phyloP scores from a whole-genome alignment of 352 stramenopile genomes.

The Pythium pectinolyticum region DNA sequence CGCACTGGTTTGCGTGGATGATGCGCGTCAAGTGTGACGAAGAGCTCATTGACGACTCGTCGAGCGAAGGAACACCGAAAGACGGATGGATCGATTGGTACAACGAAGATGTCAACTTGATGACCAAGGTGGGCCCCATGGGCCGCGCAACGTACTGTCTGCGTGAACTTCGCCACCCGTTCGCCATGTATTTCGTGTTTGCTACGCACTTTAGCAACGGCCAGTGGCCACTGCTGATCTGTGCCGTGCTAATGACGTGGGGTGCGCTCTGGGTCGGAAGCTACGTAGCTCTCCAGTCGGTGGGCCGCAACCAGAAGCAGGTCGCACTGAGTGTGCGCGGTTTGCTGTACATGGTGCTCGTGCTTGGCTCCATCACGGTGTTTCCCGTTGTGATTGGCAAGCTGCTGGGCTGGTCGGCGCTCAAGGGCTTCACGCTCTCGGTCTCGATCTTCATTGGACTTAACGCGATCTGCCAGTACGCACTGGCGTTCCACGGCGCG shows the following conservation, averaged over 20 bases:
- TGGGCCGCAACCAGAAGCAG: constrained; percentile 62
- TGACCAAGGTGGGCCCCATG: constrained; percentile 64
- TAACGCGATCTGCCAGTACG: constrained; percentile 73
- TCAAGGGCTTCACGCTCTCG: constrained; percentile 70
- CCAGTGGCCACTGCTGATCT: constrained; percentile 46
- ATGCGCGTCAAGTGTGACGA: constrained; percentile 57
- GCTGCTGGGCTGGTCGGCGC: constrained; percentile 54
- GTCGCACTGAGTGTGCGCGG: constrained; percentile 58
- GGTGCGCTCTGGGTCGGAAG: constrained; percentile 41
- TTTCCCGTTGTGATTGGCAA: constrained; percentile 56
- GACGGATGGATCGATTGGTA: constrained; percentile 81
- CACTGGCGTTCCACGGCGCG: constrained; percentile 62
- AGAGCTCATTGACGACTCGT: constrained; percentile 38
- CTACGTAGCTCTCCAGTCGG: constrained; percentile 40
- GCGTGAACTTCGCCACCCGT: constrained; percentile 71
- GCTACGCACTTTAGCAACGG: constrained; percentile 69
- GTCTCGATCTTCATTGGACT: constrained; percentile 68
- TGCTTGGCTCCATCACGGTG: constrained; percentile 58
- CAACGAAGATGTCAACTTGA: constrained; percentile 67
- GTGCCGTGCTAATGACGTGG: constrained; percentile 13
- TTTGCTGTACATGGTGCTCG: constrained; percentile 72
- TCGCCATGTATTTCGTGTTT: constrained; percentile 86
- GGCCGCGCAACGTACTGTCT: constrained; percentile 74
- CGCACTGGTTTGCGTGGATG: constrained; percentile 87
- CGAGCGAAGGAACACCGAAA: constrained; percentile 44